A percentile compares a stretch with the other conserved stretches of the same genome.
Evolutionary conservation across 148 eudicot genomes (phyloP).

Genomic region (Silene latifolia): DNA sequence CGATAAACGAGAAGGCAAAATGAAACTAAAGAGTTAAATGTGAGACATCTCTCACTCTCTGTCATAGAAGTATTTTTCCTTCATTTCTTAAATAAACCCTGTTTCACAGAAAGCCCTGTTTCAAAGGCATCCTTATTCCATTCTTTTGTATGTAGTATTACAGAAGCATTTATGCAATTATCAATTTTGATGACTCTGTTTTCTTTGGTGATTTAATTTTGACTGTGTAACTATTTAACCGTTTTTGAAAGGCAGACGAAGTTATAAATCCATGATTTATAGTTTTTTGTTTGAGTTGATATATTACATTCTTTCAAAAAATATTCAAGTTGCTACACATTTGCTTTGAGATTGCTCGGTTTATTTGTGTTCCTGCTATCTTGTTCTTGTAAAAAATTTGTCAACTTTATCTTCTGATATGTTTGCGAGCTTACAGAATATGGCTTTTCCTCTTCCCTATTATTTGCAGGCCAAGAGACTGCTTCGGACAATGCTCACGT

Average conservation of each 20-base stretch:
- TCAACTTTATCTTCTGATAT: background rate
- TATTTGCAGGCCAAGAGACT: constrained; percentile 63
- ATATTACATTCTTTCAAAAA: background rate
- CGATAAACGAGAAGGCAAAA: too few relatives aligned
- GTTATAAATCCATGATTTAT: background rate
- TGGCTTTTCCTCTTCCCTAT: background rate
- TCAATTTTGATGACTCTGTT: too few relatives aligned
- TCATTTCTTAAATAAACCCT: too few relatives aligned
- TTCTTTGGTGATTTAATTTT: background rate
- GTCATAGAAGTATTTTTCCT: too few relatives aligned
- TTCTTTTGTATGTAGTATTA: too few relatives aligned
- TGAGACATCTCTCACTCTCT: too few relatives aligned
- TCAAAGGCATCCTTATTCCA: too few relatives aligned
- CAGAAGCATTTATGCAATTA: too few relatives aligned
- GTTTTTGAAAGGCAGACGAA: background rate
- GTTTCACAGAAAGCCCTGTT: too few relatives aligned
- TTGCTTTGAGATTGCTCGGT: background rate
- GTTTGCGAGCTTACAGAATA: constrained; percentile 1
- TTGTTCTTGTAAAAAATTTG: background rate
- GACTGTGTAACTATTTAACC: background rate
- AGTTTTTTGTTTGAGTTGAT: background rate
- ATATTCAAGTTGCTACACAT: background rate
- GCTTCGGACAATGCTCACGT: constrained; percentile 55
- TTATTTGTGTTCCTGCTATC: constrained; percentile 2
- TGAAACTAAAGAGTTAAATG: too few relatives aligned